phyloP scores from a whole-genome alignment of 2,329 filamentous ascomycete species.

The Tricladium varicosporioides region DNA sequence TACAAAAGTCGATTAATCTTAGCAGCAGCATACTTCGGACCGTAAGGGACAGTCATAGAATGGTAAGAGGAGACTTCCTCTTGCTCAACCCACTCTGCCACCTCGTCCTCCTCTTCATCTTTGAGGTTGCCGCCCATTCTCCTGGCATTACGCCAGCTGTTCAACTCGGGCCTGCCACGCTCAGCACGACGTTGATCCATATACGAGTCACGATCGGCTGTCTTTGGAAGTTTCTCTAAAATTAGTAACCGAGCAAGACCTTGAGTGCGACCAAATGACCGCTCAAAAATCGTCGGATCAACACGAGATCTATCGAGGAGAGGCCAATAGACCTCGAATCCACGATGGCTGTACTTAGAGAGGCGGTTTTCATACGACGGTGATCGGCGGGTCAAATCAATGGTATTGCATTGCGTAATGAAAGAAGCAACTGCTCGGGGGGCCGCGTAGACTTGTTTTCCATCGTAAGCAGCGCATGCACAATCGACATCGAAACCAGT shows the following conservation, averaged over 20 bases:
- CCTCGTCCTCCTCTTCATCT: constrained; percentile 72
- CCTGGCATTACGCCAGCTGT: constrained; percentile 42
- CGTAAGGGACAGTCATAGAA: constrained; percentile 71
- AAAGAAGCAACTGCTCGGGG: constrained; percentile 76
- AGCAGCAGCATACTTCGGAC: constrained; percentile 57
- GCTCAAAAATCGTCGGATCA: constrained; percentile 84
- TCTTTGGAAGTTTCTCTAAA: constrained; percentile 73
- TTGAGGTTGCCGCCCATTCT: constrained; percentile 71
- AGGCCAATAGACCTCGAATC: constrained; percentile 82
- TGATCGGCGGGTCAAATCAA: constrained; percentile 76
- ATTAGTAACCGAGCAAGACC: constrained; percentile 78
- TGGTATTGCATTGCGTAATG: constrained; percentile 77
- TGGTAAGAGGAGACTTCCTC: constrained; percentile 79
- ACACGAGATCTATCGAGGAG: constrained; percentile 70
- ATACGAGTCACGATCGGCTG: constrained; percentile 66
- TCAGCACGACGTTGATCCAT: constrained; percentile 68
- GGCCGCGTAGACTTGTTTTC: constrained; percentile 74
- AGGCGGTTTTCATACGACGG: constrained; percentile 86
- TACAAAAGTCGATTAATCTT: constrained; percentile 81
- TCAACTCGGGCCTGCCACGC: constrained; percentile 62
- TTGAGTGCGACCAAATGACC: constrained; percentile 72
- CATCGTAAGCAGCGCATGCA: constrained; percentile 77
- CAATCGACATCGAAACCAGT: constrained; percentile 89
- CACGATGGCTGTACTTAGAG: constrained; percentile 79
- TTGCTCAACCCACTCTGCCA: constrained; percentile 78